Evolutionary conservation across 805 yeast species (phyloP).

Genomic region (Barnettozyma botsteinii): DNA sequence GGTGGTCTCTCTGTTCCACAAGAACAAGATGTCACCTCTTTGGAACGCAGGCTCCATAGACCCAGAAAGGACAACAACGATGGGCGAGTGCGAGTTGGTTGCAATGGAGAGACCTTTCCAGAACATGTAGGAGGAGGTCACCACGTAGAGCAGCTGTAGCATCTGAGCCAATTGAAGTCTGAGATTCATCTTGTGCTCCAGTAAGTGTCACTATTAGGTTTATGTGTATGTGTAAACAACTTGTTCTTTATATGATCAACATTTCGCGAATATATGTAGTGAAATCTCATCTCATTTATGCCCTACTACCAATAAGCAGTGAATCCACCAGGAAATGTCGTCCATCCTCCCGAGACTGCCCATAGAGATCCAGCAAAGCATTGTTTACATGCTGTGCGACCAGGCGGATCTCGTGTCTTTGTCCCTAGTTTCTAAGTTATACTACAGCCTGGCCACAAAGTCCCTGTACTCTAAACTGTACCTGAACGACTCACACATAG

Average conservation of each 20-base stretch:
- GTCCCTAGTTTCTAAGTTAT: conserved; percentile 25
- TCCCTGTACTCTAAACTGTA: conserved; percentile 33
- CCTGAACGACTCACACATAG: conserved; percentile 37
- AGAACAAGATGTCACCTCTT: conserved; percentile 87
- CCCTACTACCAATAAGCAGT: not conserved
- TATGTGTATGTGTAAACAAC: too few relatives aligned
- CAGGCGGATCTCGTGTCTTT: conserved; percentile 30
- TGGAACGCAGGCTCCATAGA: conserved; percentile 99
- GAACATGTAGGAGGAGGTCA: conserved; percentile 84
- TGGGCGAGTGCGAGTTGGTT: conserved; percentile 83
- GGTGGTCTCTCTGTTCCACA: conserved; percentile 75
- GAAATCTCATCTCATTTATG: not conserved
- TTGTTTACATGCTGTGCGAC: conserved; percentile 22
- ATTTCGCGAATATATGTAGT: conserved; percentile 1
- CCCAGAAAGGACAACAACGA: conserved; percentile 95
- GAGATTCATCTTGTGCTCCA: too few relatives aligned
- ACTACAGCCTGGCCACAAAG: conserved; percentile 27
- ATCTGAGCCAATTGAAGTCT: conserved; percentile 59
- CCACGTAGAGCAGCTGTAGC: conserved; percentile 68
- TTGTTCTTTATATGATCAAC: too few relatives aligned
- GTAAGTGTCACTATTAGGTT: too few relatives aligned
- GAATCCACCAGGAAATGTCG: not conserved
- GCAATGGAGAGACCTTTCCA: conserved; percentile 80
- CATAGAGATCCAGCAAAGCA: conserved; percentile 15
- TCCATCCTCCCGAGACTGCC: conserved; percentile 12